Evolutionary conservation across 2,329 filamentous ascomycete genomes (phyloP).

Genomic region (Colletotrichum spinosum): DNA sequence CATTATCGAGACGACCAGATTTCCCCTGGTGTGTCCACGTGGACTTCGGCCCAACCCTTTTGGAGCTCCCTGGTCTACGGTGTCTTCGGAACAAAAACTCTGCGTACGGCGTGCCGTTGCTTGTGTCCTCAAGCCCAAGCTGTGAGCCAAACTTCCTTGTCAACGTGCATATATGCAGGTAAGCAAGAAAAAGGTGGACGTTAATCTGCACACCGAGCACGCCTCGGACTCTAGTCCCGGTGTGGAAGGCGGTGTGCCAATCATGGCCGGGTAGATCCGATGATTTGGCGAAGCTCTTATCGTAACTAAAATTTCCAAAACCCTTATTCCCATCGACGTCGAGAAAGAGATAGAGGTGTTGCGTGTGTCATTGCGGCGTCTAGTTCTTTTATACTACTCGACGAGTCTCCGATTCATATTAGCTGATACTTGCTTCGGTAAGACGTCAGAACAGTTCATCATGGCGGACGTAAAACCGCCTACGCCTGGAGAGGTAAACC

Average conservation of each 20-base stretch:
- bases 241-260: conserved; percentile 23
- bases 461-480: conserved; percentile 42
- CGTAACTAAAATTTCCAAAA: conserved; percentile 37
- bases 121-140: neutral
- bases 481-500: conserved; percentile 37
- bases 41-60: neutral
- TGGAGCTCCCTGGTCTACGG: conserved; percentile 3
- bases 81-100: conserved; percentile 1
- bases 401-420: too few species aligned
- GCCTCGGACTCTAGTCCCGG: neutral
- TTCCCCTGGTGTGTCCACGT: neutral
- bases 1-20: too few species aligned
- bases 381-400: neutral
- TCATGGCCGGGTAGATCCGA: conserved; percentile 31
- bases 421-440: neutral
- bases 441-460: neutral
- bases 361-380: neutral
- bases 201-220: conserved; percentile 2
- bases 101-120: conserved; percentile 14
- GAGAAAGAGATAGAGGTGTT: conserved; percentile 15
- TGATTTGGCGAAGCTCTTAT: conserved; percentile 37
- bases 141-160: conserved; percentile 12
- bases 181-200: neutral
- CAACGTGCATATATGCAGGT: neutral
- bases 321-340: conserved; percentile 11